Evolutionary conservation across 2,329 filamentous ascomycete genomes (phyloP).

Genomic region (Colletotrichum eleusines): DNA sequence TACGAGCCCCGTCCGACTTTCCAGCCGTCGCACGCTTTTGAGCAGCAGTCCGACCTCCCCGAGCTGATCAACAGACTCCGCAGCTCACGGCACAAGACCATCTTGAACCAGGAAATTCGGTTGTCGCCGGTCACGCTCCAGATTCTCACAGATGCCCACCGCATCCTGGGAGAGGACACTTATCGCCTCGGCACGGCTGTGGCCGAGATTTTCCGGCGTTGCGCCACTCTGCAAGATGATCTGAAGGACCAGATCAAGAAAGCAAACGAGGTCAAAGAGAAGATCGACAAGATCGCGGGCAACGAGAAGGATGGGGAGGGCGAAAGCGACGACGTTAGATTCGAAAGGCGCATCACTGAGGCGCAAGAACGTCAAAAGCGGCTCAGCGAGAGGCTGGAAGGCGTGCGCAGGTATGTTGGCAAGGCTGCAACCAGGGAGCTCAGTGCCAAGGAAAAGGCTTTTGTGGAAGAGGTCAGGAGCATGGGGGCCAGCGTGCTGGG

Average conservation of each 20-base stretch:
- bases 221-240: constrained; percentile 75
- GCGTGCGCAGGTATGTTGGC: constrained; percentile 60
- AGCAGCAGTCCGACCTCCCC: constrained; percentile 67
- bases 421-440: constrained; percentile 58
- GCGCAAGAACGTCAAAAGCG: constrained; percentile 68
- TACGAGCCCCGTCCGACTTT: constrained; percentile 76
- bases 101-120: constrained; percentile 75
- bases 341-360: constrained; percentile 68
- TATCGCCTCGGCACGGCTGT: constrained; percentile 76
- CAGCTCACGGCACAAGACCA: constrained; percentile 70
- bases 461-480: constrained; percentile 62
- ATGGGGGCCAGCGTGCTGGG: constrained; percentile 65
- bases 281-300: constrained; percentile 75
- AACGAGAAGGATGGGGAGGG: constrained; percentile 65
- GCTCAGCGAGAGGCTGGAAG: constrained; percentile 71
- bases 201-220: constrained; percentile 79
- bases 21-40: constrained; percentile 72
- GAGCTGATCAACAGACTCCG: constrained; percentile 67
- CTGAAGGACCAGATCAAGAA: constrained; percentile 75
- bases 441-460: constrained; percentile 59
- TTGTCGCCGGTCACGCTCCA: constrained; percentile 78
- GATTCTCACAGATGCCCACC: constrained; percentile 79
- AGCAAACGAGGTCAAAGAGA: constrained; percentile 73
- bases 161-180: constrained; percentile 77
- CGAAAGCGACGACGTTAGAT: constrained; percentile 65